Percentiles rank a stretch among this genome's conserved stretches.
Evolutionary conservation across 2,329 filamentous ascomycete species (phyloP).

Genomic region (Parastagonospora nodorum): DNA sequence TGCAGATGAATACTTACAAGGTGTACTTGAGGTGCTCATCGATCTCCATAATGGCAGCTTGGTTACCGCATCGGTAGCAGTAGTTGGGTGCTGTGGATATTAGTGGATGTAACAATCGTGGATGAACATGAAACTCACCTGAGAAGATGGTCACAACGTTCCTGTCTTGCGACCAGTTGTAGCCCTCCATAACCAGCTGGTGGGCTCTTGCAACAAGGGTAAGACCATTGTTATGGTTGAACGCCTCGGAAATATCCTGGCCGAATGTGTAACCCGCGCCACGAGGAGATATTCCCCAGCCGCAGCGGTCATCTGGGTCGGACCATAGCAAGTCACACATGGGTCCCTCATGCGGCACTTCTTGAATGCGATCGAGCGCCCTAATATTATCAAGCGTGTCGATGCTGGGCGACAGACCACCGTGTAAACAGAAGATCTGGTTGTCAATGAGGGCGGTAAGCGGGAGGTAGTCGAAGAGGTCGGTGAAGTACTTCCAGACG

Average conservation of each 20-base stretch:
- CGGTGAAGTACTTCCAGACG: constrained; percentile 79
- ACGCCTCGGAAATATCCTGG: constrained; percentile 97
- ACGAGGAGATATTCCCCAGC: constrained; percentile 94
- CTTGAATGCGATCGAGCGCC: constrained; percentile 59
- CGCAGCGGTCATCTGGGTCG: constrained; percentile 94
- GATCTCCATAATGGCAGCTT: constrained; percentile 99
- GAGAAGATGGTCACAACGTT: constrained; percentile 99
- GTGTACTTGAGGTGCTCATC: constrained; percentile 99
- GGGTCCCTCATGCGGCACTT: constrained; percentile 77
- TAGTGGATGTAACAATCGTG: constrained; percentile 19
- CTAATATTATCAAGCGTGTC: constrained; percentile 74
- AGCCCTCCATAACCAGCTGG: constrained; percentile 99
- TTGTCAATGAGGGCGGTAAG: constrained; percentile 75
- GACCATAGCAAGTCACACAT: constrained; percentile 80
- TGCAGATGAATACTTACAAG: constrained; percentile 72
- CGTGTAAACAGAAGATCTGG: constrained; percentile 74
- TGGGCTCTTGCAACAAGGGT: constrained; percentile 95
- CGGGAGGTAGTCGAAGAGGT: constrained; percentile 78
- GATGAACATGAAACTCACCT: constrained; percentile 45
- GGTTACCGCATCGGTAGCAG: constrained; percentile 98
- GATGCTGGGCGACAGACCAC: constrained; percentile 73
- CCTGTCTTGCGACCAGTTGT: constrained; percentile 98
- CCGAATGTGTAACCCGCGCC: constrained; percentile 95
- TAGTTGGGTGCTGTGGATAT: constrained; percentile 64
- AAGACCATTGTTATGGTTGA: constrained; percentile 98